Percentiles rank a stretch among this genome's conserved stretches.
phyloP scores from a whole-genome alignment of 305 asterid species.

The Fraxinus dipetala region DNA sequence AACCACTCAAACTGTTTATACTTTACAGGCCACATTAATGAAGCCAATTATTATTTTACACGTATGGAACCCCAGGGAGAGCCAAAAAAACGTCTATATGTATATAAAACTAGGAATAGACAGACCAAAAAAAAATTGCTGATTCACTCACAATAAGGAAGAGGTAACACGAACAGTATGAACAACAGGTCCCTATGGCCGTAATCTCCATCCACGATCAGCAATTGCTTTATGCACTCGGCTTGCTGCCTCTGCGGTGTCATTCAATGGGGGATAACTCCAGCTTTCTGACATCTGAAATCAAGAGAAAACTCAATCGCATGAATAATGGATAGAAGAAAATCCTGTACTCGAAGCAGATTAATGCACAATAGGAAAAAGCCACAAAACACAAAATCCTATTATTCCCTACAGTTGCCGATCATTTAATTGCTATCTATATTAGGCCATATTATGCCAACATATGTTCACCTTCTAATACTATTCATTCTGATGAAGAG shows the following conservation, averaged over 20 bases:
- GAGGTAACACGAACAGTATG: conserved; percentile 7
- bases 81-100: conserved; percentile 24
- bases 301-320: neutral
- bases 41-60: conserved; percentile 35
- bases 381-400: neutral
- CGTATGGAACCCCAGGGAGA: conserved; percentile 22
- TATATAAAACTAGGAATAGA: neutral
- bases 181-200: conserved; percentile 34
- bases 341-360: neutral
- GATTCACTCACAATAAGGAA: neutral
- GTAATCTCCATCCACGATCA: conserved; percentile 85
- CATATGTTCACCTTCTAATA: neutral
- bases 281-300: conserved; percentile 86
- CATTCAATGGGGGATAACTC: conserved; percentile 94
- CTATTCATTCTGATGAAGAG: neutral
- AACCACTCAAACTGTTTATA: conserved; percentile 21
- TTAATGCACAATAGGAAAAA: neutral
- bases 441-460: neutral
- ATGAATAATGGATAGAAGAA: neutral
- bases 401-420: neutral
- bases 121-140: neutral
- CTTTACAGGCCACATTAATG: conserved; percentile 32
- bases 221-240: conserved; percentile 79
- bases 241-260: conserved; percentile 75
- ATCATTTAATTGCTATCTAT: neutral